These are phyloP conservation scores for Mucor circinelloides DNA, from an alignment of 371 early-diverging fungal species.

Conservation along the genomic window DNA sequence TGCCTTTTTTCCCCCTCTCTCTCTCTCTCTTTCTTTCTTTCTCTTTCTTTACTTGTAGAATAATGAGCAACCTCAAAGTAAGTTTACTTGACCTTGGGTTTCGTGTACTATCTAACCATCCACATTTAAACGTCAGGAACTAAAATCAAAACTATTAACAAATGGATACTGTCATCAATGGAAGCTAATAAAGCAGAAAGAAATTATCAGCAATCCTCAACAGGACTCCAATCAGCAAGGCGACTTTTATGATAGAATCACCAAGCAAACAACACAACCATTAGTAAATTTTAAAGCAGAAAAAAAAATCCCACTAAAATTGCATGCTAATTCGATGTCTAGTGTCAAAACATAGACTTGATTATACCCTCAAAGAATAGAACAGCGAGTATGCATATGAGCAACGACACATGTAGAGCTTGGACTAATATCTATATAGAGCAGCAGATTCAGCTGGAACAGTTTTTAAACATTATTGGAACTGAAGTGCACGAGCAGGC, in stretches of 20 bases:
- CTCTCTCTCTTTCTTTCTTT: not conserved
- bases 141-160: slow-evolving; percentile 18
- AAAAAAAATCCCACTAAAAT: not conserved
- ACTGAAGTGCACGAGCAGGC: slow-evolving; percentile 9
- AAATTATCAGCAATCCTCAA: not conserved
- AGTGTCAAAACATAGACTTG: slow-evolving; percentile 48
- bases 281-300: slow-evolving; percentile 6
- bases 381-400: slow-evolving; percentile 16
- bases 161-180: slow-evolving; percentile 29
- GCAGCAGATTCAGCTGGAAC: slow-evolving; percentile 26
- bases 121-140: slow-evolving; percentile 9
- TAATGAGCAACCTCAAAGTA: slow-evolving; percentile 18
- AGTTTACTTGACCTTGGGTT: not conserved
- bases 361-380: slow-evolving; percentile 31
- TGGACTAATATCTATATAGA: slow-evolving; percentile 1
- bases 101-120: not conserved
- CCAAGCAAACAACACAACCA: slow-evolving; percentile 20
- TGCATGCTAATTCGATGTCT: not conserved
- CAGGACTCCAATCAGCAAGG: not conserved
- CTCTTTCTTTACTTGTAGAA: not conserved
- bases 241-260: slow-evolving; percentile 20
- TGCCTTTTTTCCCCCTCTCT: not conserved
- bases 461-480: slow-evolving; percentile 26
- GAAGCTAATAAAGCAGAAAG: slow-evolving; percentile 29
- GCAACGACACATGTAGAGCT: not conserved